phyloP scores from a whole-genome alignment of 257 asterid genomes.

The Lithospermum erythrorhizon region DNA sequence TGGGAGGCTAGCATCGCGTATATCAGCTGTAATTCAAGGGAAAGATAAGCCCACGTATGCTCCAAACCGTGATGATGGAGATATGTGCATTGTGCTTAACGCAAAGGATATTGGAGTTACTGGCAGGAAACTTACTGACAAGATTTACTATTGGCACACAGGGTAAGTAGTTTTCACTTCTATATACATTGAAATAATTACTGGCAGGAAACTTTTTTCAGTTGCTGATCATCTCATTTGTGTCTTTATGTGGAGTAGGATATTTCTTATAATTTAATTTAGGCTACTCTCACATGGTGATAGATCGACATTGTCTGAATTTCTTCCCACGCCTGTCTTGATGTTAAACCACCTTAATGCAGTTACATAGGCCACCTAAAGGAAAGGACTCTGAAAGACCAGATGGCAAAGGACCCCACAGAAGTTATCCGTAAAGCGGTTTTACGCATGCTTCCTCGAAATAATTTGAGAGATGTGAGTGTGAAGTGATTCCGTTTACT shows the following conservation, averaged over 20 bases:
- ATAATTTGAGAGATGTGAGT: slow-evolving; percentile 92
- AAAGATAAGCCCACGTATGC: slow-evolving; percentile 91
- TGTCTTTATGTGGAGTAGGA: neutral
- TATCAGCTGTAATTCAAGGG: slow-evolving; percentile 88
- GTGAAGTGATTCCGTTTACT: slow-evolving; percentile 3
- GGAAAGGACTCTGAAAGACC: slow-evolving; percentile 93
- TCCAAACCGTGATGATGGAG: slow-evolving; percentile 71
- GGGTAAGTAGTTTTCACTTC: slow-evolving; percentile 35
- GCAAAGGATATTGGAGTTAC: slow-evolving; percentile 86
- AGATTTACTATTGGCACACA: slow-evolving; percentile 87
- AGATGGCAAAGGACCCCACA: slow-evolving; percentile 95
- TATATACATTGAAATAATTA: no score
- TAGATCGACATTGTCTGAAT: neutral
- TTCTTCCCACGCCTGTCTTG: neutral
- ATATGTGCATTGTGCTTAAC: slow-evolving; percentile 81
- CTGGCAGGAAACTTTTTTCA: no score
- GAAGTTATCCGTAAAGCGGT: slow-evolving; percentile 97
- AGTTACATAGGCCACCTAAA: slow-evolving; percentile 90
- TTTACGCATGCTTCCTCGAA: slow-evolving; percentile 89
- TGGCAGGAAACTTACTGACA: slow-evolving; percentile 90
- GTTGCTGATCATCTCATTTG: neutral
- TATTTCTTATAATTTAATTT: neutral
- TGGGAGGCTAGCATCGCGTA: slow-evolving; percentile 85
- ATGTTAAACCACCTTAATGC: slow-evolving; percentile 6
- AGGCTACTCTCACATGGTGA: neutral